Percentiles rank a stretch among this genome's conserved stretches.
phyloP scores from a whole-genome alignment of 257 asterid genomes.

The Solanum tarijense region DNA sequence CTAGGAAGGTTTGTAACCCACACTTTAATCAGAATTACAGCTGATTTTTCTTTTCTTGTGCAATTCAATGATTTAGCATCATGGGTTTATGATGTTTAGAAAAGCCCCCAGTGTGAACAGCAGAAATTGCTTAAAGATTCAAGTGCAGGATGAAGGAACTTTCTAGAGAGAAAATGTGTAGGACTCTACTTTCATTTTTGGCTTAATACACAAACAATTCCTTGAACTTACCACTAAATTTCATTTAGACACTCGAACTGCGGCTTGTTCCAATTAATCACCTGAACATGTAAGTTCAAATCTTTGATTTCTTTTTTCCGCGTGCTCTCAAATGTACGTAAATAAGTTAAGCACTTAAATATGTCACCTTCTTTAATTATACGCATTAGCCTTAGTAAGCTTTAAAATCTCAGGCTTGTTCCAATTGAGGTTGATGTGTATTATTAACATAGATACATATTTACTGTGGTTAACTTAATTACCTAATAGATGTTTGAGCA shows the following conservation, averaged over 20 bases:
- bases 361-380: neutral
- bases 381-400: neutral
- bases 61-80: neutral
- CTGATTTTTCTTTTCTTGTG: neutral
- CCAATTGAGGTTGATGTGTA: neutral
- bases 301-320: neutral
- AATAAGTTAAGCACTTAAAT: neutral
- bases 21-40: neutral
- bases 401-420: neutral
- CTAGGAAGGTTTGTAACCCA: constrained; percentile 54
- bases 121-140: neutral
- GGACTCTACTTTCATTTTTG: neutral
- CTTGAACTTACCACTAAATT: neutral
- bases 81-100: neutral
- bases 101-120: neutral
- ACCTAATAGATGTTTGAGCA: neutral
- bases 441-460: neutral
- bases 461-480: neutral
- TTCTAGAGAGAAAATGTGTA: neutral
- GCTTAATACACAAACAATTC: neutral
- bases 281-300: neutral
- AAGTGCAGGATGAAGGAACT: neutral
- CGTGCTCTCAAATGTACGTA: neutral
- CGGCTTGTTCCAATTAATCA: neutral
- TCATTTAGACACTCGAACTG: neutral